phyloP scores from a whole-genome alignment of 306 rosid genomes.

The Vigna angularis region DNA sequence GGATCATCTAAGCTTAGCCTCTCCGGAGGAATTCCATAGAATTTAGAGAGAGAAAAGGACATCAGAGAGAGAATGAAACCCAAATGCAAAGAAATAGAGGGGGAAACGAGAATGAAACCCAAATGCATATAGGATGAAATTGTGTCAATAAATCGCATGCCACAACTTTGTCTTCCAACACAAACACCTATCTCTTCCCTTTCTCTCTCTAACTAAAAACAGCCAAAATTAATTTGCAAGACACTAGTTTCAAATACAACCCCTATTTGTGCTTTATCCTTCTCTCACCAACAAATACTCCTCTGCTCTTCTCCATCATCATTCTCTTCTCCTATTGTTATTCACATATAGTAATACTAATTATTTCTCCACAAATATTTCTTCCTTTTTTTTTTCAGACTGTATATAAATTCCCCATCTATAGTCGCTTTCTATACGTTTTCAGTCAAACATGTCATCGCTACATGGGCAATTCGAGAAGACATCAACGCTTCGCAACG shows the following conservation, averaged over 20 bases:
- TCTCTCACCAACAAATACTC: not conserved
- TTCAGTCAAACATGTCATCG: not conserved
- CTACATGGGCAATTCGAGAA: not conserved
- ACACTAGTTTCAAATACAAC: not conserved
- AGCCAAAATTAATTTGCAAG: not conserved
- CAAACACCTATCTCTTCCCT: not conserved
- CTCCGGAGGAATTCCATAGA: not conserved
- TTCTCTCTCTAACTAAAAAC: slow-evolving; percentile 9
- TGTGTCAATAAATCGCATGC: not conserved
- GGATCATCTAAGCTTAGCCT: not conserved
- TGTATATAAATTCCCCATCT: not conserved
- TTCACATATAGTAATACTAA: not conserved
- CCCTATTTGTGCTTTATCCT: not conserved
- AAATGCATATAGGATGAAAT: not conserved
- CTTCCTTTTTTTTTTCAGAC: not conserved
- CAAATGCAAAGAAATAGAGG: not conserved
- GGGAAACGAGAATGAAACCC: not conserved
- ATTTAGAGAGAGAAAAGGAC: slow-evolving; percentile 5
- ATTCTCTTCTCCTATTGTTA: not conserved
- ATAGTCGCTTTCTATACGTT: not conserved
- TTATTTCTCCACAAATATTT: not conserved
- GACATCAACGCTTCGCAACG: not conserved
- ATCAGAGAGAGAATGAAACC: not conserved
- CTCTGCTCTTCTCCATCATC: not conserved
- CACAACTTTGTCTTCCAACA: not conserved